Evolutionary conservation across 2,329 filamentous ascomycete species (phyloP), one percentile per base, ranked within the genome.

Genomic region (Canariomyces notabilis): DNA sequence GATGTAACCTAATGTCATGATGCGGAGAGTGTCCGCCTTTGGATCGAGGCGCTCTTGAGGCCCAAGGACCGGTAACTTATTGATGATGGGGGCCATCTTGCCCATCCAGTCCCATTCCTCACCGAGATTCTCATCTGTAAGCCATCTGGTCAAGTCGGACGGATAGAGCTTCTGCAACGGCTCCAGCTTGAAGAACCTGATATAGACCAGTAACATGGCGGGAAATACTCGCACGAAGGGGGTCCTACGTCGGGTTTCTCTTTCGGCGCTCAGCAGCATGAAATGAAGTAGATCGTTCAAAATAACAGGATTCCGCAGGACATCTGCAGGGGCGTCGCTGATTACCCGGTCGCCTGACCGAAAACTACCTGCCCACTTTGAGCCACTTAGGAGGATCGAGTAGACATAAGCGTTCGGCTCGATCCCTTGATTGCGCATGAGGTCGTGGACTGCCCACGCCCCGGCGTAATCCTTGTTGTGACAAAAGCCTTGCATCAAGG

Each of bases 401-500:
- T 83, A 87, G 0, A 87, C 83, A 53, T 80, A 76, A 0, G 67
- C 66, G 61, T 94, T 82, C 0, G 87, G 77, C 44, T 75, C 62
- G 14, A 87, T 68, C 3, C 77, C 76, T 52, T 79, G 73, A 12
- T 73, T 66, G 41, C 75, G 66, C 61, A 90, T 76, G 33, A 81
- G 72, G 19, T 81, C 71, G 56, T 83, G 80, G 40, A 91, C 75
- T 33, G 77, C 72, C 67, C 80, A 80, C 0, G 82, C 85, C 3
- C 80, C 78, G 31, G 76, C 69, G 6, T 79, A 62, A 55, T 87
- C 78, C 9, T 76, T 75, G n/a, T 73, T 77, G 48, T 80, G 71
- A 57, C 85, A 79, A 14, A 89, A 80, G 48, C 88, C 87, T 32
- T 80, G 74, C 44, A 96, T 77, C 48, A 89, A 68, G 36, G 85